A percentile compares a stretch with the other conserved stretches of the same genome.
Evolutionary conservation across 2,329 filamentous ascomycete genomes (phyloP).

Genomic region (Madurella fahalii): DNA sequence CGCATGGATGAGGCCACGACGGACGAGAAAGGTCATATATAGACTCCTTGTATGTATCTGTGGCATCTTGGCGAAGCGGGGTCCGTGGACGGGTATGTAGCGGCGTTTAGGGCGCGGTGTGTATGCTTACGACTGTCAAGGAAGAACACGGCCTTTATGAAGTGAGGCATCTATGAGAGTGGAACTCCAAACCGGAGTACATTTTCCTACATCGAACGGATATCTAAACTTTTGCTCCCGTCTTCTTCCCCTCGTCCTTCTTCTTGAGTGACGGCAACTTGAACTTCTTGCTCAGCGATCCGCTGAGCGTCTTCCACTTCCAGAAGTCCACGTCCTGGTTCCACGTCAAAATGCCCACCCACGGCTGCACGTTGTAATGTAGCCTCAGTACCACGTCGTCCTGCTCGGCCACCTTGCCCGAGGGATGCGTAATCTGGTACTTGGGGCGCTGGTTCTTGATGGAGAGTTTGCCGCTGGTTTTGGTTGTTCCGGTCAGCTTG

Average conservation of each 20-base stretch:
- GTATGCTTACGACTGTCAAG: neutral
- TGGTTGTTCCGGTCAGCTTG: conserved; percentile 9
- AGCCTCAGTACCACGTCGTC: conserved; percentile 73
- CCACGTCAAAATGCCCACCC: conserved; percentile 89
- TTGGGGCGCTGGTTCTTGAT: conserved; percentile 87
- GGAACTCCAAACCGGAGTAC: neutral
- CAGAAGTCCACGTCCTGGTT: conserved; percentile 55
- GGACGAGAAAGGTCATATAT: too few species aligned
- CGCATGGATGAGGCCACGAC: too few species aligned
- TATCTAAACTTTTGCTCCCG: conserved; percentile 3
- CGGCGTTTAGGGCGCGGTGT: neutral
- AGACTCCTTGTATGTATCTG: neutral
- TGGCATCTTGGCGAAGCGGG: neutral
- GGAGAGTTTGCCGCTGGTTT: conserved; percentile 62
- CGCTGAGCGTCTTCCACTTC: conserved; percentile 61
- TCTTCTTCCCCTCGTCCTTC: conserved; percentile 42
- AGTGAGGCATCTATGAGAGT: neutral
- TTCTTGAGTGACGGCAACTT: conserved; percentile 62
- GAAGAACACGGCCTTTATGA: neutral
- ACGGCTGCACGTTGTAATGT: conserved; percentile 96
- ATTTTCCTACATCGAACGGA: neutral
- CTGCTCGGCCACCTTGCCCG: conserved; percentile 69
- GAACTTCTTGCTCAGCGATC: conserved; percentile 62
- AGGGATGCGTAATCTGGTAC: conserved; percentile 93
- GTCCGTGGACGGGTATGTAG: neutral